Conservation (phyloP, 1,139 yeast species). For the Taphrina betulina region DNA sequence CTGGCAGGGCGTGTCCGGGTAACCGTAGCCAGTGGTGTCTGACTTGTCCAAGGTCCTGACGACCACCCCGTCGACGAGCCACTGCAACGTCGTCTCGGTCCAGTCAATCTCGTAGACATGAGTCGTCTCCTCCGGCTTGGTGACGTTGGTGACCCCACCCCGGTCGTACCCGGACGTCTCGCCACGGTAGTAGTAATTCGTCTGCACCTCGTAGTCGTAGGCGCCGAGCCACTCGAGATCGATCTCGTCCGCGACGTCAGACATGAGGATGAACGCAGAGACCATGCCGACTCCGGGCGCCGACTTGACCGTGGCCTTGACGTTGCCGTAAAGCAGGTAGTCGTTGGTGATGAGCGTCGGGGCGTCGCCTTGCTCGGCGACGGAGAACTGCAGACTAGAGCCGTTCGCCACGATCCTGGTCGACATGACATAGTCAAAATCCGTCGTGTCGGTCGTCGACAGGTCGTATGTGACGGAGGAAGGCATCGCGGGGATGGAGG, state of each 20-base stretch:
- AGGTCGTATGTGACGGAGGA: constrained; percentile 13
- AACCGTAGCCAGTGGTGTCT: constrained; percentile 66
- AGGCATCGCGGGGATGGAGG: constrained; percentile 29
- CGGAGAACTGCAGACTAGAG: constrained; percentile 51
- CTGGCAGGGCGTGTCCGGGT: constrained; percentile 90
- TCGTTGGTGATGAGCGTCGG: constrained; percentile 77
- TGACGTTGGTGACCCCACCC: constrained; percentile 14
- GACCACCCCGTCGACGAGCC: constrained; percentile 70
- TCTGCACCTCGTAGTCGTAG: constrained; percentile 62
- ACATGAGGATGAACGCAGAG: constrained; percentile 69
- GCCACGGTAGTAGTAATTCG: constrained; percentile 79
- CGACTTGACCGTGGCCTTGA: constrained; percentile 65
- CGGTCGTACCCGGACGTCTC: constrained; percentile 35
- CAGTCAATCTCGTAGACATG: constrained; percentile 83
- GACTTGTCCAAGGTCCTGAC: constrained; percentile 72
- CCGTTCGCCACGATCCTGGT: constrained; percentile 15
- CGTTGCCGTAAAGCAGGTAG: constrained; percentile 84
- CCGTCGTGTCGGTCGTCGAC: constrained; percentile 15
- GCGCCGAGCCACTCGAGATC: constrained; percentile 85
- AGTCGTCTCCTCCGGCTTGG: constrained; percentile 49
- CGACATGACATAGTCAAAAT: constrained; percentile 22
- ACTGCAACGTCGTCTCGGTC: constrained; percentile 66
- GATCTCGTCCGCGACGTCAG: constrained; percentile 85
- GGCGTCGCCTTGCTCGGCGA: constrained; percentile 78
- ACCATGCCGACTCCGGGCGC: constrained; percentile 79